Conservation (phyloP, 345 rosid genomes). For the Citrus unshiu region DNA sequence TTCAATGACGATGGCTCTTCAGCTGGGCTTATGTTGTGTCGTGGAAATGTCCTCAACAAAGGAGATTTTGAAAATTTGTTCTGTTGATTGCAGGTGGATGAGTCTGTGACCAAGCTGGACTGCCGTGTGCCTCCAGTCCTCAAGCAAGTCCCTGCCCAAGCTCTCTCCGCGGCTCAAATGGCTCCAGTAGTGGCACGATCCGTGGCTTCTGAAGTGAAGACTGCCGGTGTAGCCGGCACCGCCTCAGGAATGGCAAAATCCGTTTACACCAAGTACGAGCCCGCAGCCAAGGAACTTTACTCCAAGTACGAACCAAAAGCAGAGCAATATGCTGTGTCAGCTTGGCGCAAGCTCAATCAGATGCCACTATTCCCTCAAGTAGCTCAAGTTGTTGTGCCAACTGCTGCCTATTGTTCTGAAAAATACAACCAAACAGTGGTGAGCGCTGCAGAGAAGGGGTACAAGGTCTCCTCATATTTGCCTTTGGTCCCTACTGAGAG, state of each 20-base stretch:
- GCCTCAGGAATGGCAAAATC: slow-evolving; percentile 71
- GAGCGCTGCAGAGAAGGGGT: slow-evolving; percentile 74
- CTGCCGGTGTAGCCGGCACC: slow-evolving; percentile 59
- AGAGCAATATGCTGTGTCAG: slow-evolving; percentile 70
- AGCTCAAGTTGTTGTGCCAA: slow-evolving; percentile 67
- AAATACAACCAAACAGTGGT: slow-evolving; percentile 75
- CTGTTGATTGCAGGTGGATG: slow-evolving; percentile 53
- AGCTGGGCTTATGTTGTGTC: neutral
- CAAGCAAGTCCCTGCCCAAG: slow-evolving; percentile 73
- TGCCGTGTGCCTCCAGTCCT: slow-evolving; percentile 61
- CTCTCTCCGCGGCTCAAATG: slow-evolving; percentile 60
- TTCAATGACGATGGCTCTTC: neutral
- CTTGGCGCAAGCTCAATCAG: slow-evolving; percentile 78
- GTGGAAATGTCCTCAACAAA: neutral
- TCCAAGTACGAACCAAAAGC: slow-evolving; percentile 75
- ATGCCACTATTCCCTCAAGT: slow-evolving; percentile 83
- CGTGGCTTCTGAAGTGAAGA: slow-evolving; percentile 62
- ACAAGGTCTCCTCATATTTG: slow-evolving; percentile 62
- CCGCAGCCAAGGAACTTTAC: slow-evolving; percentile 71
- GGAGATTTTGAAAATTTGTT: neutral
- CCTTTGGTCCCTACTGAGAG: slow-evolving; percentile 83
- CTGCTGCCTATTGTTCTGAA: slow-evolving; percentile 75
- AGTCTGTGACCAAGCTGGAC: slow-evolving; percentile 61
- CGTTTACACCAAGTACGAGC: slow-evolving; percentile 54
- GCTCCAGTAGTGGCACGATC: slow-evolving; percentile 66